Percentiles rank a stretch among this genome's conserved stretches.
These are phyloP conservation scores for Voacanga thouarsii DNA, from an alignment of 257 asterid genomes.

Conservation along the genomic window DNA sequence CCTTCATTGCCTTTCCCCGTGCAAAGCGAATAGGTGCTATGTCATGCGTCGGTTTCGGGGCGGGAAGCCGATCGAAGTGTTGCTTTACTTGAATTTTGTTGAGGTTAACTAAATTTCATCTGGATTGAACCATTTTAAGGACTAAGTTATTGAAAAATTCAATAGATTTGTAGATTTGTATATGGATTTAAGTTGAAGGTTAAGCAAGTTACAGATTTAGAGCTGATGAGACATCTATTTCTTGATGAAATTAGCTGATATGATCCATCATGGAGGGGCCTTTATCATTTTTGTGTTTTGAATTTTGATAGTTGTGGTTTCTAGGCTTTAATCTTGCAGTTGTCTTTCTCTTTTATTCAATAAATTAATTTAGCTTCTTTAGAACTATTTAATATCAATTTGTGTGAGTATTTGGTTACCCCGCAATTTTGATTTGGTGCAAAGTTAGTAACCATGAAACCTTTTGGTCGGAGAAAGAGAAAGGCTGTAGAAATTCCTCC, in stretches of 20 bases:
- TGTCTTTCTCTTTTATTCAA: not conserved
- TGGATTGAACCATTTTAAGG: not conserved
- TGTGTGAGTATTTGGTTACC: not conserved
- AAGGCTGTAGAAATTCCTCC: conserved; percentile 19
- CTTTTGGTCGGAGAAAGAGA: conserved; percentile 20
- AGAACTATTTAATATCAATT: not conserved
- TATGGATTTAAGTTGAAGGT: not conserved
- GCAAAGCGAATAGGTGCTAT: too few species aligned
- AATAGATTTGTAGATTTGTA: not conserved
- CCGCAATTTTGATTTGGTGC: not conserved
- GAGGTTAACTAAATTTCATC: not conserved
- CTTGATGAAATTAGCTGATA: not conserved
- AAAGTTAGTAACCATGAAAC: conserved; percentile 18
- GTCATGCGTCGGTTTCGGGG: too few species aligned
- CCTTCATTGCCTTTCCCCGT: too few species aligned
- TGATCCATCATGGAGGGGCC: not conserved
- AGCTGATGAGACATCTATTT: not conserved
- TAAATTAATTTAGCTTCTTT: not conserved
- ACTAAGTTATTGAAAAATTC: not conserved
- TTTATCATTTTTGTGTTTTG: not conserved
- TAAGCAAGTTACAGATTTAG: not conserved
- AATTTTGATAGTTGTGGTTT: not conserved
- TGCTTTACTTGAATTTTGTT: not conserved
- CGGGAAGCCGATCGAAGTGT: not conserved
- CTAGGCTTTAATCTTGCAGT: not conserved